phyloP scores from a whole-genome alignment of 1,284 basidiomycete genomes.

The Afroboletus lepidellus region DNA sequence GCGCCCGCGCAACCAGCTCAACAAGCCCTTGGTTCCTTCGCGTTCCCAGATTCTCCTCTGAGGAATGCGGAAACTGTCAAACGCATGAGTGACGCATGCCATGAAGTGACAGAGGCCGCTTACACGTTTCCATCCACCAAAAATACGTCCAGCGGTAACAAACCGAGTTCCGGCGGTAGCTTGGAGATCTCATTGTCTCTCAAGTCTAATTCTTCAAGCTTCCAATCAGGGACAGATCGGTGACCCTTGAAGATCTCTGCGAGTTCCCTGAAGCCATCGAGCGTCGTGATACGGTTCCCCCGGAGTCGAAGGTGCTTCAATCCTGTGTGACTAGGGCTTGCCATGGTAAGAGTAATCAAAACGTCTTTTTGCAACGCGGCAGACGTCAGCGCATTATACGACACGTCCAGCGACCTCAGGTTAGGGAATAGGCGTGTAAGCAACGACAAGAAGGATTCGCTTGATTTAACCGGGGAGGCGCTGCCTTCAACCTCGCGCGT shows the following conservation, averaged over 20 bases:
- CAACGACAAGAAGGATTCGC: constrained; percentile 54
- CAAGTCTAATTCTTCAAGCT: constrained; percentile 74
- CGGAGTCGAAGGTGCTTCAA: constrained; percentile 62
- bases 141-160: constrained; percentile 73
- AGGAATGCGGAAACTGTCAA: constrained; percentile 71
- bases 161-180: constrained; percentile 59
- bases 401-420: constrained; percentile 63
- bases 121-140: constrained; percentile 82
- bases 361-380: constrained; percentile 46
- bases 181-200: constrained; percentile 74
- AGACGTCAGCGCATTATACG: constrained; percentile 67
- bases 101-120: constrained; percentile 34
- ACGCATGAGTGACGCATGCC: background rate
- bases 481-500: constrained; percentile 31
- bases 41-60: constrained; percentile 77
- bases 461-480: constrained; percentile 41
- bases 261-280: constrained; percentile 60
- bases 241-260: constrained; percentile 64
- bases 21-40: constrained; percentile 76
- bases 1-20: constrained; percentile 71
- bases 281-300: constrained; percentile 60
- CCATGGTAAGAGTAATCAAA: constrained; percentile 51
- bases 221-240: constrained; percentile 61
- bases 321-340: constrained; percentile 41
- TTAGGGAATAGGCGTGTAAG: constrained; percentile 66